phyloP scores from a whole-genome alignment of 805 yeast genomes.

The Jamesozyma piceae region DNA sequence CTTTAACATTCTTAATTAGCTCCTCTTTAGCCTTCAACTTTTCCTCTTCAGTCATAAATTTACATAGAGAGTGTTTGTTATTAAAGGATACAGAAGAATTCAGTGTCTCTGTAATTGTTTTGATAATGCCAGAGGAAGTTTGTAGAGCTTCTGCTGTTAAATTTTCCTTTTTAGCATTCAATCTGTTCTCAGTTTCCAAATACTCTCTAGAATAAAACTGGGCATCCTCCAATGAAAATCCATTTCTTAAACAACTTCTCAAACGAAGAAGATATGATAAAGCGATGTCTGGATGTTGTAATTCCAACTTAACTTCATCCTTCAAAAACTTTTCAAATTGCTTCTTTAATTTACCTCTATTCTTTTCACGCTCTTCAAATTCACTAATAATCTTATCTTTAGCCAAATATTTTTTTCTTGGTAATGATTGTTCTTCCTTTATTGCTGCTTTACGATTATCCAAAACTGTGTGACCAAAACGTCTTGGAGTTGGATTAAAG shows the following conservation, averaged over 20 bases:
- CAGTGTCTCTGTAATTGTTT: slow-evolving; percentile 8
- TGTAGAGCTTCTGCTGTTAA: slow-evolving; percentile 25
- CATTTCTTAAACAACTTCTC: slow-evolving; percentile 48
- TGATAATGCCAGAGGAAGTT: slow-evolving; percentile 14
- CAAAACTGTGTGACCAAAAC: slow-evolving; percentile 70
- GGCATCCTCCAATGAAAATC: slow-evolving; percentile 49
- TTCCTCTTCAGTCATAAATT: slow-evolving; percentile 28
- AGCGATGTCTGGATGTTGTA: slow-evolving; percentile 32
- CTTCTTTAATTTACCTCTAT: slow-evolving; percentile 28
- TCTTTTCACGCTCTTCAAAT: slow-evolving; percentile 34
- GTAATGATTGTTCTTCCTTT: slow-evolving; percentile 50
- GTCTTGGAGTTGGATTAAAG: slow-evolving; percentile 77
- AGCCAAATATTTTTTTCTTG: slow-evolving; percentile 57
- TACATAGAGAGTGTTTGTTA: slow-evolving; percentile 19
- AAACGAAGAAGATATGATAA: slow-evolving; percentile 45
- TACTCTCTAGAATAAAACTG: slow-evolving; percentile 48
- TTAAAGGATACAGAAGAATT: slow-evolving; percentile 19
- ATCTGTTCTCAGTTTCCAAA: slow-evolving; percentile 36
- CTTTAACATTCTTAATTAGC: slow-evolving; percentile 17
- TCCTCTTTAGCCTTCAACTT: slow-evolving; percentile 19
- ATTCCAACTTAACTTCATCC: slow-evolving; percentile 11
- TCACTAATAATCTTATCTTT: slow-evolving; percentile 42
- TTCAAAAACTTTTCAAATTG: slow-evolving; percentile 26
- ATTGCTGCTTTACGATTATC: slow-evolving; percentile 35
- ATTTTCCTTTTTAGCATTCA: slow-evolving; percentile 33